Conservation (phyloP, 805 yeast genomes). For the Scheffersomyces coipomensis region DNA sequence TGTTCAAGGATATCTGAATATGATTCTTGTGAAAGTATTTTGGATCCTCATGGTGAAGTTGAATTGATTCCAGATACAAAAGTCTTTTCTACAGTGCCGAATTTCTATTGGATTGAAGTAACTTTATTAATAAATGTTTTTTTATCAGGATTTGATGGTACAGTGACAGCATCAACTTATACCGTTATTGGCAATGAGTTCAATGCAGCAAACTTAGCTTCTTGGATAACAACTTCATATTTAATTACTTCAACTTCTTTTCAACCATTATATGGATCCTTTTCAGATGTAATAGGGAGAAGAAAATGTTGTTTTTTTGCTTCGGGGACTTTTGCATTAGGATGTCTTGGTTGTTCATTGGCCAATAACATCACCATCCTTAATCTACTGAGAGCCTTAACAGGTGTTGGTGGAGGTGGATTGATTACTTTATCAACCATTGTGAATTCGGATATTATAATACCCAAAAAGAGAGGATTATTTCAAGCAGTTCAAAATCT, state of each 20-base stretch:
- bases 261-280: slow-evolving; percentile 41
- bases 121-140: slow-evolving; percentile 38
- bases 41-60: background rate
- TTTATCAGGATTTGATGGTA: slow-evolving; percentile 47
- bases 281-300: slow-evolving; percentile 38
- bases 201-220: slow-evolving; percentile 30
- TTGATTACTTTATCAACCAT: slow-evolving; percentile 36
- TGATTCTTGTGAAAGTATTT: background rate
- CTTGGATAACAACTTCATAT: slow-evolving; percentile 44
- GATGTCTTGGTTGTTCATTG: slow-evolving; percentile 36
- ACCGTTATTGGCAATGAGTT: slow-evolving; percentile 45
- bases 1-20: no score
- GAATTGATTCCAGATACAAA: background rate
- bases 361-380: slow-evolving; percentile 23
- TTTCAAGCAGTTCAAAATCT: slow-evolving; percentile 41
- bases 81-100: slow-evolving; percentile 9
- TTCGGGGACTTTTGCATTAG: slow-evolving; percentile 26
- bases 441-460: slow-evolving; percentile 36
- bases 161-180: slow-evolving; percentile 49
- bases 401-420: slow-evolving; percentile 46
- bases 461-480: slow-evolving; percentile 34
- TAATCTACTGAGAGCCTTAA: slow-evolving; percentile 32
- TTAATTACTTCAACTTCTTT: slow-evolving; percentile 39
- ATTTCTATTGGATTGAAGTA: slow-evolving; percentile 29
- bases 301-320: slow-evolving; percentile 34